A percentile compares a stretch with the other conserved stretches of the same genome.
phyloP scores from a whole-genome alignment of 768 basidiomycete genomes.

The Pholiota molesta region DNA sequence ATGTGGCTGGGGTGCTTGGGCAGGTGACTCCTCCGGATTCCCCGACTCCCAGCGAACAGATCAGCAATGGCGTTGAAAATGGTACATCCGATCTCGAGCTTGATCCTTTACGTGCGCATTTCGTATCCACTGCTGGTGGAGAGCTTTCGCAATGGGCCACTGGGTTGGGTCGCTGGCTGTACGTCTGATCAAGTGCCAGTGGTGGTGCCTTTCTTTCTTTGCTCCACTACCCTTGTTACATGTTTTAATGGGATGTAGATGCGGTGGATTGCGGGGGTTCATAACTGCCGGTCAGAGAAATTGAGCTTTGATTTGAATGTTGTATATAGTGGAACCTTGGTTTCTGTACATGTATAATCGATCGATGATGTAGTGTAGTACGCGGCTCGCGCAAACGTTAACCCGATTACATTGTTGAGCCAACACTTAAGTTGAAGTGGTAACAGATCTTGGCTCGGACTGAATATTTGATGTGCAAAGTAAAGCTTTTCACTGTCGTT shows the following conservation, averaged over 20 bases:
- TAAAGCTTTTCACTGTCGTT: too few relatives aligned
- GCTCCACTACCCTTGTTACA: slow-evolving; percentile 3
- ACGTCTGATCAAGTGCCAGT: slow-evolving; percentile 44
- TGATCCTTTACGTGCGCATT: slow-evolving; percentile 38
- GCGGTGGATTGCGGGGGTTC: too few relatives aligned
- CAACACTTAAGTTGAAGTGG: too few relatives aligned
- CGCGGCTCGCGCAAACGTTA: too few relatives aligned
- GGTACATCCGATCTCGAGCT: slow-evolving; percentile 25
- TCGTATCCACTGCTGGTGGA: slow-evolving; percentile 43
- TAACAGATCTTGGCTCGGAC: too few relatives aligned
- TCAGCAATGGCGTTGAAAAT: slow-evolving; percentile 26
- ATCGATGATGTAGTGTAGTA: background rate
- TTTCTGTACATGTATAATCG: background rate
- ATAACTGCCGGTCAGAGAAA: background rate
- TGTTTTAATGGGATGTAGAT: background rate
- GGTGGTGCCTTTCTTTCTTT: slow-evolving; percentile 30
- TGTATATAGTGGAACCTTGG: background rate
- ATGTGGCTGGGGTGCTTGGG: slow-evolving; percentile 28
- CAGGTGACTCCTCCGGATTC: slow-evolving; percentile 56
- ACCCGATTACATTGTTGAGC: too few relatives aligned
- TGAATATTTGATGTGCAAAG: too few relatives aligned
- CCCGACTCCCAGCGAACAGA: slow-evolving; percentile 35
- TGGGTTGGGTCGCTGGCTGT: slow-evolving; percentile 61
- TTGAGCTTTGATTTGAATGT: background rate
- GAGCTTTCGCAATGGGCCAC: slow-evolving; percentile 58